phyloP scores from a whole-genome alignment of 805 yeast genomes.

The Cyberlindnera japonica region DNA sequence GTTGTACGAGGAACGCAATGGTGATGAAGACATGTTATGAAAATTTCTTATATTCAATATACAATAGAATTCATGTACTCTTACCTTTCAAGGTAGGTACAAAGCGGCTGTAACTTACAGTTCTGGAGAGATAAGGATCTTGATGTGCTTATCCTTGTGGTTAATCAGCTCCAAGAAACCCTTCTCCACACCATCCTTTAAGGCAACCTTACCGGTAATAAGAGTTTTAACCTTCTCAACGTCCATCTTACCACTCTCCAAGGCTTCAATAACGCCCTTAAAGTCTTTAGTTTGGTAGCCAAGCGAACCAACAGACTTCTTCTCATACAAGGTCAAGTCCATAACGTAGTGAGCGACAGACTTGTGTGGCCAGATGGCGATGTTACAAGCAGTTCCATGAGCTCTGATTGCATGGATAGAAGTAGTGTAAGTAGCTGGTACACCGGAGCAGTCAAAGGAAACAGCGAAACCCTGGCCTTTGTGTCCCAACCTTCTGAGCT shows the following conservation, averaged over 20 bases:
- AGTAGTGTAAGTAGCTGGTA: constrained; percentile 41
- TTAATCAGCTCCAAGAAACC: constrained; percentile 41
- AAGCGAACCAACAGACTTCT: constrained; percentile 41
- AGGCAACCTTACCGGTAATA: constrained; percentile 38
- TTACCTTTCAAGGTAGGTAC: no score
- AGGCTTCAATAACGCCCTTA: constrained; percentile 38
- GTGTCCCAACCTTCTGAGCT: constrained; percentile 34
- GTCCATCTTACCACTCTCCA: constrained; percentile 36
- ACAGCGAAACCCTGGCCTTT: constrained; percentile 45
- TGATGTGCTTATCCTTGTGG: constrained; percentile 44
- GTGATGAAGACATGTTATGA: constrained; percentile 11
- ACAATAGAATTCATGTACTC: no score
- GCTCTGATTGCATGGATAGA: constrained; percentile 38
- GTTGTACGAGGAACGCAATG: constrained; percentile 23
- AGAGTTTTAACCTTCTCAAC: constrained; percentile 34
- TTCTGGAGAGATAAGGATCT: constrained; percentile 41
- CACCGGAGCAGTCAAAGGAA: constrained; percentile 53
- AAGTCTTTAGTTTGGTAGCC: constrained; percentile 43
- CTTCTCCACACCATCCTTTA: constrained; percentile 38
- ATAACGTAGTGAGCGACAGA: constrained; percentile 42
- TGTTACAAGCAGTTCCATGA: constrained; percentile 43
- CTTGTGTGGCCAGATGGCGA: constrained; percentile 47
- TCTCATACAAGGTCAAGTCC: constrained; percentile 42
- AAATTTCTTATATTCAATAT: neutral
- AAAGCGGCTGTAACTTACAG: constrained; percentile 2